A percentile compares a stretch with the other conserved stretches of the same genome.
These are phyloP conservation scores for Russula vinacea DNA, from an alignment of 768 basidiomycete genomes.

Conservation along the genomic window DNA sequence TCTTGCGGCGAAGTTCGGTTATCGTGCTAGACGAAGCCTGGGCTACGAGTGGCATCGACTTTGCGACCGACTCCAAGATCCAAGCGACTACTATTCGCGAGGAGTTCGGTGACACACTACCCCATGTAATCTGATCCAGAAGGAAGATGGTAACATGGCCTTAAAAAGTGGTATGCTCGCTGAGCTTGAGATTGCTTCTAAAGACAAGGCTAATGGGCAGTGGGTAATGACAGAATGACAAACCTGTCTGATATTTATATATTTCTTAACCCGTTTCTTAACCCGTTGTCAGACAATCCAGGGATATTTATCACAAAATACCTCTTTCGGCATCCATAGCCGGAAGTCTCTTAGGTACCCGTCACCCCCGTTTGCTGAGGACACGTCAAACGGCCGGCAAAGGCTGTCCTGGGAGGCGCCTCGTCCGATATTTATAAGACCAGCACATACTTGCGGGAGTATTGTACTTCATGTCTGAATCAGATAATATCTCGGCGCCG, in stretches of 20 bases:
- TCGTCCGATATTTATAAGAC: too few relatives aligned
- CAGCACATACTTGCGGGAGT: too few relatives aligned
- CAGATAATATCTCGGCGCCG: neutral
- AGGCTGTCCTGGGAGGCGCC: too few relatives aligned
- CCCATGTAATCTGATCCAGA: conserved; percentile 47
- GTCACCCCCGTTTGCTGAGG: too few relatives aligned
- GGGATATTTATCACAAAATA: neutral
- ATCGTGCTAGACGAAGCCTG: conserved; percentile 79
- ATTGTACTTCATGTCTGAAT: neutral
- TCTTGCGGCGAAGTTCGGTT: conserved; percentile 67
- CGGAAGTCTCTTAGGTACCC: neutral
- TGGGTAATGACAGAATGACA: neutral
- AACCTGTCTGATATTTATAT: conserved; percentile 1
- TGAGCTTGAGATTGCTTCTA: conserved; percentile 61
- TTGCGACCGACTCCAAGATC: conserved; percentile 86
- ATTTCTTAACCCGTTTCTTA: neutral
- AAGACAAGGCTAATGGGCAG: conserved; percentile 37
- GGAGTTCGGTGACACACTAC: conserved; percentile 72
- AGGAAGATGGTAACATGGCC: conserved; percentile 51
- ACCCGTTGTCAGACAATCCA: neutral
- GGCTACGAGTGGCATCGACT: conserved; percentile 85
- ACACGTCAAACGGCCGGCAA: too few relatives aligned
- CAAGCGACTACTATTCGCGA: conserved; percentile 86
- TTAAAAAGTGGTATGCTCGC: conserved; percentile 59
- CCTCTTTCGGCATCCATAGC: neutral